Percentiles rank a stretch among this genome's conserved stretches.
phyloP scores from a whole-genome alignment of 371 early-diverging fungal genomes.

The Caulochytrium protostelioides region DNA sequence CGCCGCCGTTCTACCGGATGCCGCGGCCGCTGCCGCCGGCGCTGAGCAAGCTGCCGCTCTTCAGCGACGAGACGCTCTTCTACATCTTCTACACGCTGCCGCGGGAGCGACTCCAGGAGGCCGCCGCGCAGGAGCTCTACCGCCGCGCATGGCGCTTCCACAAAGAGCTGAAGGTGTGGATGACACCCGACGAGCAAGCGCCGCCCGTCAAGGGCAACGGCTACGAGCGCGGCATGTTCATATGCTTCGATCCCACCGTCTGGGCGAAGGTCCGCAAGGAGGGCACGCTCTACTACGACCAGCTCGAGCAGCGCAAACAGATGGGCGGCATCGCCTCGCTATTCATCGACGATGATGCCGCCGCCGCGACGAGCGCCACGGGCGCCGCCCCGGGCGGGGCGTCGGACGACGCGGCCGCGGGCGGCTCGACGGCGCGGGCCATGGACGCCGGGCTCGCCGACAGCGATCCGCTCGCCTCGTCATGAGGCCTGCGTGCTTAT shows the following conservation, averaged over 20 bases:
- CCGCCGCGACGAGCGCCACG: too few species aligned
- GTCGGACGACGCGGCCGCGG: too few species aligned
- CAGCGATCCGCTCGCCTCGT: too few species aligned
- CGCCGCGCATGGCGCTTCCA: conserved; percentile 77
- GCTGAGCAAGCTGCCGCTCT: conserved; percentile 36
- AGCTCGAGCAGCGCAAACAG: conserved; percentile 70
- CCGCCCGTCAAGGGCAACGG: conserved; percentile 16
- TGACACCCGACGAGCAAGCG: conserved; percentile 35
- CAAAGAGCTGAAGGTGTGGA: conserved; percentile 64
- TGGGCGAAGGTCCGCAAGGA: conserved; percentile 70
- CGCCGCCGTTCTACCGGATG: conserved; percentile 30
- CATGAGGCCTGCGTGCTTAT: too few species aligned
- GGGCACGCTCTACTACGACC: conserved; percentile 50
- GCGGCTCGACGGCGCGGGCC: too few species aligned
- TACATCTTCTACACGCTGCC: conserved; percentile 87
- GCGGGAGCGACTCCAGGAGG: conserved; percentile 63
- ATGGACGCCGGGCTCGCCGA: too few species aligned
- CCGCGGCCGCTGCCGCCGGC: conserved; percentile 40
- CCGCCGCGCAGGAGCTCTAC: conserved; percentile 76
- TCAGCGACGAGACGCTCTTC: conserved; percentile 77
- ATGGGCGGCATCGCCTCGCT: too few species aligned
- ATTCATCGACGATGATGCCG: too few species aligned
- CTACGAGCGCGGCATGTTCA: conserved; percentile 53
- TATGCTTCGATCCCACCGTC: conserved; percentile 60
- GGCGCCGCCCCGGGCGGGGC: too few species aligned